Base-by-base conservation (phyloP, 1,284 basidiomycete species). In the Ceratobasidium sp. region DNA sequence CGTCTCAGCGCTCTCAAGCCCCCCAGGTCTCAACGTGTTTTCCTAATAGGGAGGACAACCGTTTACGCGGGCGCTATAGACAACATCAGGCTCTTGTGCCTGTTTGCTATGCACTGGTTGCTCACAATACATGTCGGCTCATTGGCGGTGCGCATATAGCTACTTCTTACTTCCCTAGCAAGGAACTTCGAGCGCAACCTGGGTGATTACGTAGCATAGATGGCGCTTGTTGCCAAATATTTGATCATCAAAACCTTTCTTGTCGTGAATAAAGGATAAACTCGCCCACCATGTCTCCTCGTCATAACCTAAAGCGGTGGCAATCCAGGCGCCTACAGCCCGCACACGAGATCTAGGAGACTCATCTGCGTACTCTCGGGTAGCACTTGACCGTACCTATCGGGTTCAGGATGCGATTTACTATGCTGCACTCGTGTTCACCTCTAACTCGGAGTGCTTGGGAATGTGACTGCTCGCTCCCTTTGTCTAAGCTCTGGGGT, bases 401-500 rank as follows among this genome's bases (percentile, higher is more conserved):
- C 66, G 20, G 9, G 18, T 53, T 33, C 26, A 44, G 49, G 28
- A 20, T 26, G 26, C 46, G 3, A 53, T 53, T 18, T 23, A 68
- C 33, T 28, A 7, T 53, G 66, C 18, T 53, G 13, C 13, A 51
- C 2, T 10, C 7, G 3, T 20, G 46, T n/a, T 20, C 46, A n/a
- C 42, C 33, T 42, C 20, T 18, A 64, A 4, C 63, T 44, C 63
- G 63, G 49, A 26, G 28, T n/a, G 20, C 18, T 64, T 46, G 61
- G 5, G 20, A 58, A 20, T 20, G 33, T 13, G 39, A 51, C 39
- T 13, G 15, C 0, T 10, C 6, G 9, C 42, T 39, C 42, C 51
- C 51, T 70, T 70, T 70, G 68, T 70, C 55, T 40, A 4, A 23
- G 26, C 39, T 42, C 68, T 44, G 46, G 68, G 53, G 15, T 55